A percentile compares a stretch with the other conserved stretches of the same genome.
Conservation (phyloP, 1,284 basidiomycete species). For the Ceratobasidium sp. region DNA sequence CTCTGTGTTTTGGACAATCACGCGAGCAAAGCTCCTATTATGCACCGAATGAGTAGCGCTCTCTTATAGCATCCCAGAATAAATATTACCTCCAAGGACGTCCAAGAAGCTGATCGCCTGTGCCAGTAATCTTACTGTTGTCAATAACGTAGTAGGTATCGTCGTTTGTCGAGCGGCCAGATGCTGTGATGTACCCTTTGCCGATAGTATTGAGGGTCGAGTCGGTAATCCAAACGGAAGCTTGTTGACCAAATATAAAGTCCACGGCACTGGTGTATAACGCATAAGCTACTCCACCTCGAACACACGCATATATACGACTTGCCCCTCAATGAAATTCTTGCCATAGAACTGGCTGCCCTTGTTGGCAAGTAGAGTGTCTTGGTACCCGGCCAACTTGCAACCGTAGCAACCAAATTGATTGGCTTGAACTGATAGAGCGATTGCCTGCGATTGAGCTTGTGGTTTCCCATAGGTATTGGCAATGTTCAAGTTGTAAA, state of each 20-base stretch:
- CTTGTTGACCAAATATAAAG: constrained; percentile 35
- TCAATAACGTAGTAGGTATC: constrained; percentile 45
- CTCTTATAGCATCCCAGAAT: neutral
- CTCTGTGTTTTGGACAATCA: constrained; percentile 10
- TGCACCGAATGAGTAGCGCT: constrained; percentile 40
- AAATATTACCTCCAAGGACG: constrained; percentile 35
- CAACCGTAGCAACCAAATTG: constrained; percentile 45
- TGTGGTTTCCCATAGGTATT: constrained; percentile 44
- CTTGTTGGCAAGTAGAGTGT: constrained; percentile 45
- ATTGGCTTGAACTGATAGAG: constrained; percentile 43
- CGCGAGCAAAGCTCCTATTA: constrained; percentile 8
- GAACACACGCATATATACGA: neutral
- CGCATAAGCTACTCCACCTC: neutral
- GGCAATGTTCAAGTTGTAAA: constrained; percentile 46
- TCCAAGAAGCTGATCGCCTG: constrained; percentile 34
- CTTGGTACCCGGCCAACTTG: constrained; percentile 45
- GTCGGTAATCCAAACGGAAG: constrained; percentile 41
- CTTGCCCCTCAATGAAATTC: constrained; percentile 42
- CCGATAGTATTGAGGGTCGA: constrained; percentile 42
- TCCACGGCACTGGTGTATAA: neutral
- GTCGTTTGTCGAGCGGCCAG: constrained; percentile 42
- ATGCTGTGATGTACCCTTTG: constrained; percentile 44
- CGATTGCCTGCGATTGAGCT: constrained; percentile 44
- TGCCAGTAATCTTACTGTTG: constrained; percentile 13
- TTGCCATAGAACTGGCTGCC: constrained; percentile 45